phyloP scores from a whole-genome alignment of 306 rosid species.

The Casuarina glauca region DNA sequence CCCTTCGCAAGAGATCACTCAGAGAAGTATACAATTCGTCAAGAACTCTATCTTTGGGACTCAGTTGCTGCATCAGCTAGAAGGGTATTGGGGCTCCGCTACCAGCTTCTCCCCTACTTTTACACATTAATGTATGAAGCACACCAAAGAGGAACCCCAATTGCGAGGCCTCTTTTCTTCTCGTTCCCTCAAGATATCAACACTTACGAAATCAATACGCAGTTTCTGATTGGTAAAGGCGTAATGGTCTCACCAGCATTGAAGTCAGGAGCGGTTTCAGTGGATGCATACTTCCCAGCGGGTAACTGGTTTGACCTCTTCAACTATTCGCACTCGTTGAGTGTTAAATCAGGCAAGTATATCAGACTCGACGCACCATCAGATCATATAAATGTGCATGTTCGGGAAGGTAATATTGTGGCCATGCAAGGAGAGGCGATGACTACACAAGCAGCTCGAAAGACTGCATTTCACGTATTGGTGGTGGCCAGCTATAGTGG shows the following conservation, averaged over 20 bases:
- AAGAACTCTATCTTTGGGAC: constrained; percentile 88
- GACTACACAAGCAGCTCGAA: constrained; percentile 52
- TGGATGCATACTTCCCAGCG: constrained; percentile 73
- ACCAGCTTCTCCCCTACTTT: constrained; percentile 76
- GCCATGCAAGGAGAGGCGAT: constrained; percentile 74
- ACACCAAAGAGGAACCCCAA: constrained; percentile 66
- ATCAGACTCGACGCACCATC: constrained; percentile 63
- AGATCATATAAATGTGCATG: constrained; percentile 76
- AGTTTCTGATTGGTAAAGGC: constrained; percentile 71
- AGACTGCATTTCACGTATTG: constrained; percentile 62
- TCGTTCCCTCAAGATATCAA: constrained; percentile 76
- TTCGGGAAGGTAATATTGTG: constrained; percentile 67
- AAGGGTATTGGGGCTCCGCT: constrained; percentile 81
- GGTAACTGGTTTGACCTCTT: constrained; percentile 94
- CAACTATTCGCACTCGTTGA: constrained; percentile 57
- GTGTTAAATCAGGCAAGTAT: constrained; percentile 42
- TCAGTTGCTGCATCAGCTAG: constrained; percentile 79
- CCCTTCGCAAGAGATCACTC: constrained; percentile 95
- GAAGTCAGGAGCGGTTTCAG: constrained; percentile 48
- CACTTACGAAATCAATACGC: constrained; percentile 68
- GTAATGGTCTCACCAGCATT: constrained; percentile 79
- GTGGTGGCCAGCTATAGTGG: constrained; percentile 41
- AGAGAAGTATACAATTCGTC: constrained; percentile 36
- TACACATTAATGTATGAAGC: constrained; percentile 86
- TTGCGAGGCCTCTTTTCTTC: constrained; percentile 86